A percentile compares a stretch with the other conserved stretches of the same genome.
These are phyloP conservation scores for Senna tora DNA, from an alignment of 306 rosid genomes.

Conservation along the genomic window DNA sequence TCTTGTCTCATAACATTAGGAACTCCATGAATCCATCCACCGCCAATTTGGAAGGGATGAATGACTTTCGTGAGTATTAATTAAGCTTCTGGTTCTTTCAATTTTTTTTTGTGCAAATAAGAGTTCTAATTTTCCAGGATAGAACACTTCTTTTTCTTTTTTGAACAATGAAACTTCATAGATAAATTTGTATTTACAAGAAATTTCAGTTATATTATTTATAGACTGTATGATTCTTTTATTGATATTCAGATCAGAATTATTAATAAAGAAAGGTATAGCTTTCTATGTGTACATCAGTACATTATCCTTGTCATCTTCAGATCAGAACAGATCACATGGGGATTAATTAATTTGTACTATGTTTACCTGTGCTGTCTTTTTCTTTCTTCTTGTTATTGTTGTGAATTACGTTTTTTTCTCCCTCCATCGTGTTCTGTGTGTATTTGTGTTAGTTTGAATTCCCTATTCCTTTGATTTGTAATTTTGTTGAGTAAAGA, in stretches of 20 bases:
- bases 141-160: slow-evolving; percentile 43
- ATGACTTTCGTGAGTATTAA: slow-evolving; percentile 40
- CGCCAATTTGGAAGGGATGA: slow-evolving; percentile 36
- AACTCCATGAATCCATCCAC: slow-evolving; percentile 38
- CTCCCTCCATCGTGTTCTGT: not conserved
- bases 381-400: too few relatives aligned
- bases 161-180: slow-evolving; percentile 10
- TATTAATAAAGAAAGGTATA: slow-evolving; percentile 35
- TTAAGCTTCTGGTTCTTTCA: slow-evolving; percentile 11
- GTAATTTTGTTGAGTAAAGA: too few relatives aligned
- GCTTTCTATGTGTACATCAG: slow-evolving; percentile 16
- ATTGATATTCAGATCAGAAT: slow-evolving; percentile 26
- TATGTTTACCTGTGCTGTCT: not conserved
- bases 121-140: slow-evolving; percentile 46
- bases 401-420: too few relatives aligned
- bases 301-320: slow-evolving; percentile 1
- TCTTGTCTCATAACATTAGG: slow-evolving; percentile 43
- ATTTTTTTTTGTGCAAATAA: slow-evolving; percentile 39
- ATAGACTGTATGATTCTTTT: slow-evolving; percentile 12
- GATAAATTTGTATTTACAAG: slow-evolving; percentile 14
- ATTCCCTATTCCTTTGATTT: not conserved
- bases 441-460: not conserved
- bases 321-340: slow-evolving; percentile 2
- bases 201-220: not conserved
- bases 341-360: not conserved